Conservation (phyloP, 306 rosid species). For the Crotalaria pallida region DNA sequence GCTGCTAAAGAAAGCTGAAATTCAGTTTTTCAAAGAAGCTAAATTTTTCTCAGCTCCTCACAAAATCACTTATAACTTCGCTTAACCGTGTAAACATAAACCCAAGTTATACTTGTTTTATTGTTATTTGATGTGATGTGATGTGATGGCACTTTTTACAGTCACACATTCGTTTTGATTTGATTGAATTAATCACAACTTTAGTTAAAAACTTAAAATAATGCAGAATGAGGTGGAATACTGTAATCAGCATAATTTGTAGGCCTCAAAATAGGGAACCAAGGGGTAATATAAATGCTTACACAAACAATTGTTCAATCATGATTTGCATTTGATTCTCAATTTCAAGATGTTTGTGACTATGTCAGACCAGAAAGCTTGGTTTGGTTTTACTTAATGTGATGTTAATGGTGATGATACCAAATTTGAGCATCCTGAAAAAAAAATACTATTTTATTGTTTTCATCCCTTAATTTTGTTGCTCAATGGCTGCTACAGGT, state of each 20-base stretch:
- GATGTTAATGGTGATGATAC: neutral
- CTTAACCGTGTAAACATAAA: too few species aligned
- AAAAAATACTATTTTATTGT: neutral
- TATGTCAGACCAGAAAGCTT: neutral
- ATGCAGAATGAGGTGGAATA: neutral
- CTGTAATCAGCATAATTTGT: neutral
- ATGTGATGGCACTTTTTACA: neutral
- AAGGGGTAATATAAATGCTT: neutral
- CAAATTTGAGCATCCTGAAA: neutral
- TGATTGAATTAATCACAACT: neutral
- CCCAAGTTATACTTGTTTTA: too few species aligned
- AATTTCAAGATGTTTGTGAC: neutral
- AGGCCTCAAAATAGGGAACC: neutral
- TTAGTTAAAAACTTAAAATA: neutral
- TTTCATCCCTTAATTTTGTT: neutral
- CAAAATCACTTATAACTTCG: too few species aligned
- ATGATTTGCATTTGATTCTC: neutral
- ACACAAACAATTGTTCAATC: neutral
- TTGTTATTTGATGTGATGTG: too few species aligned
- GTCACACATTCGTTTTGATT: neutral
- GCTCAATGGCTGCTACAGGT: conserved; percentile 44
- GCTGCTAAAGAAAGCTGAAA: too few species aligned
- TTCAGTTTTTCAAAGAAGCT: too few species aligned
- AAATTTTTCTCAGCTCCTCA: too few species aligned
- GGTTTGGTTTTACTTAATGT: neutral